Evolutionary conservation across 768 basidiomycete genomes (phyloP), one percentile per base, ranked within the genome.

Genomic region (Trametes gibbosa): DNA sequence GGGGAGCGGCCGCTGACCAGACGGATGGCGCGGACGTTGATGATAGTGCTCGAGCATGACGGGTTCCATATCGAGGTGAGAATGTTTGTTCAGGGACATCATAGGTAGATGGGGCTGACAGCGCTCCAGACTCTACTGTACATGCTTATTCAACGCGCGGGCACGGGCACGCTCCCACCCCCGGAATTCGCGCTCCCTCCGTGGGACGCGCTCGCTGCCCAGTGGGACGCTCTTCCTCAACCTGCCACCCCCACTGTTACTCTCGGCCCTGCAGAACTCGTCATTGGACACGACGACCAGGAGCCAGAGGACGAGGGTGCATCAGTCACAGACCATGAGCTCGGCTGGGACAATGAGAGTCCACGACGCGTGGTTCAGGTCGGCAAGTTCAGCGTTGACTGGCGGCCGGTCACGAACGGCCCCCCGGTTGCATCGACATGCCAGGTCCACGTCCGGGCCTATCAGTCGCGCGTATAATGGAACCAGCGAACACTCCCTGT

Each of bases 271-370:
- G 70, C 77, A 0, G 73, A 65, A 0, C 62, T 95, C 49, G 72
- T 68, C 0, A 66, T 95, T 19, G 95, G 94, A 0, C 90, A 93
- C 64, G 77, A 92, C 59, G 95, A 98, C 72, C 80, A 79, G 3
- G 95, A 96, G 69, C 81, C 74, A 0, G 84, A 89, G 17, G 91
- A 95, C 65, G 59, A 40, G 24, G 48, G 49, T 19, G 58, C 48
- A 27, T 56, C 69, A n/a, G 70, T 76, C 51, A 67, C 69, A 1
- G 69, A 62, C 2, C 84, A 86, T 65, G 76, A 75, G 41, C 92
- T 90, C 67, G 95, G 94, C 8, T 98, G 95, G 95, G 95, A 97
- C 70, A 93, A 92, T 68, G 95, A 98, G 75, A 82, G 81, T 60
- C 92, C 93, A 0, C 59, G 69, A 35, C 77, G 86, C 16, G 60